Conservation (phyloP, 371 early-diverging fungal genomes). For the Fennellomyces sp. region DNA sequence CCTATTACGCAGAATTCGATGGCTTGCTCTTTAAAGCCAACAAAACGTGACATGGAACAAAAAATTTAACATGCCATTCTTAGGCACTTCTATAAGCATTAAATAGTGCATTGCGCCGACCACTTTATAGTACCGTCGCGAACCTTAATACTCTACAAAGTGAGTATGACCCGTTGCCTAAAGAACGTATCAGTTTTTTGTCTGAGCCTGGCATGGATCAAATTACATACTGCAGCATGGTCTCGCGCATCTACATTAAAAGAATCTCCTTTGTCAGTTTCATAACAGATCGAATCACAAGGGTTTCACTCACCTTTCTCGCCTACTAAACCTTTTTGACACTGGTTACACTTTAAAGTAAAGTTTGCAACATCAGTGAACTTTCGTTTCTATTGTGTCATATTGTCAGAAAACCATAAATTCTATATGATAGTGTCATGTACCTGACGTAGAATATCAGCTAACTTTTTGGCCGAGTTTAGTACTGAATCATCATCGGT, state of each 20-base stretch:
- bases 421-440: neutral
- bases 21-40: no score
- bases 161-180: conserved; percentile 25
- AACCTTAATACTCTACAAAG: conserved; percentile 19
- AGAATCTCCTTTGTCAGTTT: neutral
- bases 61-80: no score
- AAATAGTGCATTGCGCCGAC: no score
- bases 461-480: conserved; percentile 43
- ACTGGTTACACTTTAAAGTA: conserved; percentile 55
- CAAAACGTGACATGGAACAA: no score
- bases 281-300: no score
- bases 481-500: conserved; percentile 30
- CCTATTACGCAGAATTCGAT: no score
- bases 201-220: neutral
- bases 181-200: neutral
- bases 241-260: conserved; percentile 12
- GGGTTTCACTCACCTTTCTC: conserved; percentile 64
- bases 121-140: no score
- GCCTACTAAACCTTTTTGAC: conserved; percentile 55
- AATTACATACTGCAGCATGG: conserved; percentile 16
- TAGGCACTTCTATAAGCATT: no score
- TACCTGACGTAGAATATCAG: conserved; percentile 49
- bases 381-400: conserved; percentile 43
- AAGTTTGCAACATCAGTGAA: conserved; percentile 65
- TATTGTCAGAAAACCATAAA: neutral